A percentile compares a stretch with the other conserved stretches of the same genome.
These are phyloP conservation scores for Priceomyces medius DNA, from an alignment of 805 yeast species.

Conservation along the genomic window DNA sequence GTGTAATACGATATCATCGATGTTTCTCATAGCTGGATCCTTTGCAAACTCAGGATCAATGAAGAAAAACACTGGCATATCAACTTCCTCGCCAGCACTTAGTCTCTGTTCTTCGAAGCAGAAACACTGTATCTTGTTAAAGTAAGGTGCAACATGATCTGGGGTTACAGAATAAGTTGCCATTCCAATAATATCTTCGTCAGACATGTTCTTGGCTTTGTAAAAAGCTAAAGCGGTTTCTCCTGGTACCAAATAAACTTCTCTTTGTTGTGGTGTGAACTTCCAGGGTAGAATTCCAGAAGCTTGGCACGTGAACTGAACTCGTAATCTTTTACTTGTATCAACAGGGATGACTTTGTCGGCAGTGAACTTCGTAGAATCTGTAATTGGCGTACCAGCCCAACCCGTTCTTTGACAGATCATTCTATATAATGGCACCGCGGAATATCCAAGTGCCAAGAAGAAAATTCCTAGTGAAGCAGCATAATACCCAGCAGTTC, in stretches of 20 bases:
- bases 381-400: conserved; percentile 95
- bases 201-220: conserved; percentile 82
- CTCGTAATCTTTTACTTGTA: conserved; percentile 72
- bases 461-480: conserved; percentile 68
- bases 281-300: conserved; percentile 92
- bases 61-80: conserved; percentile 97
- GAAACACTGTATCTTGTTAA: conserved; percentile 96
- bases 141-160: conserved; percentile 93
- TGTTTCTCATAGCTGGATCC: conserved; percentile 88
- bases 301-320: conserved; percentile 90
- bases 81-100: conserved; percentile 95
- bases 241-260: conserved; percentile 91
- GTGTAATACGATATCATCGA: conserved; percentile 86
- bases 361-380: conserved; percentile 71
- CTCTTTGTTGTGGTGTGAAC: conserved; percentile 90
- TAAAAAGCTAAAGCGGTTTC: conserved; percentile 97
- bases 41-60: conserved; percentile 93
- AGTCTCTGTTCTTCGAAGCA: conserved; percentile 96
- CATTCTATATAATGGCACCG: conserved; percentile 90
- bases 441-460: conserved; percentile 77
- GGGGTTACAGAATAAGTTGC: conserved; percentile 97
- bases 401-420: conserved; percentile 93
- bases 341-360: conserved; percentile 89
- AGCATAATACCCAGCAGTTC: conserved; percentile 64
- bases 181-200: conserved; percentile 94